Percentiles rank a stretch among this genome's conserved stretches.
Conservation (phyloP, 441 rosid genomes). For the Raphanus hybrid region DNA sequence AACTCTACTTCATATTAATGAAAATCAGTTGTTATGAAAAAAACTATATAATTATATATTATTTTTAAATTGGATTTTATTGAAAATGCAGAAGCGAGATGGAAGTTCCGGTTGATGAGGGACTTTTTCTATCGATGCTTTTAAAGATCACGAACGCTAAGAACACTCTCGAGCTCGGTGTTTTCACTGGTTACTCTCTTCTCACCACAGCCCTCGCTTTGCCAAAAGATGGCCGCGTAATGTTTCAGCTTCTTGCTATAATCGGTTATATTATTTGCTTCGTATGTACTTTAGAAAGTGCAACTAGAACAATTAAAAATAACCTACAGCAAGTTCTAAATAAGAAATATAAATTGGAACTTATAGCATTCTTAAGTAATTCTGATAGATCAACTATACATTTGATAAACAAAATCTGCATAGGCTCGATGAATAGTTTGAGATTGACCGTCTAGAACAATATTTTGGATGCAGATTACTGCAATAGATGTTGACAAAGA, state of each 20-base stretch:
- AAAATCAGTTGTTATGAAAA: too few species aligned
- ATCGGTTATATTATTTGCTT: background rate
- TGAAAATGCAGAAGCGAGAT: constrained; percentile 42
- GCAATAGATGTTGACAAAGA: constrained; percentile 54
- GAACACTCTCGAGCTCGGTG: constrained; percentile 68
- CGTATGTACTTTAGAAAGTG: background rate
- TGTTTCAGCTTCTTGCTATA: constrained; percentile 17
- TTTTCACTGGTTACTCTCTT: constrained; percentile 75
- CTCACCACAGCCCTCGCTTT: constrained; percentile 59
- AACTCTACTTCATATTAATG: too few species aligned
- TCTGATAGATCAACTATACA: background rate
- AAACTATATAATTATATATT: background rate
- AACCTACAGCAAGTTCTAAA: background rate
- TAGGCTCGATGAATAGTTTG: background rate
- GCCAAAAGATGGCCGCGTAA: constrained; percentile 59
- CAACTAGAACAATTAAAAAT: background rate
- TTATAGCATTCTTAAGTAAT: background rate
- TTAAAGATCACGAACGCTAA: constrained; percentile 54
- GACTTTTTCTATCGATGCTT: constrained; percentile 53
- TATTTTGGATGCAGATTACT: constrained; percentile 41
- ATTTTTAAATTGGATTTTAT: background rate
- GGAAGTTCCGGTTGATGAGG: constrained; percentile 55
- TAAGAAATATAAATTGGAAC: background rate
- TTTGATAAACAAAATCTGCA: background rate
- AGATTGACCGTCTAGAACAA: background rate